phyloP scores from a whole-genome alignment of 192 early-diverging fungal species.

The Mortierella alpina region DNA sequence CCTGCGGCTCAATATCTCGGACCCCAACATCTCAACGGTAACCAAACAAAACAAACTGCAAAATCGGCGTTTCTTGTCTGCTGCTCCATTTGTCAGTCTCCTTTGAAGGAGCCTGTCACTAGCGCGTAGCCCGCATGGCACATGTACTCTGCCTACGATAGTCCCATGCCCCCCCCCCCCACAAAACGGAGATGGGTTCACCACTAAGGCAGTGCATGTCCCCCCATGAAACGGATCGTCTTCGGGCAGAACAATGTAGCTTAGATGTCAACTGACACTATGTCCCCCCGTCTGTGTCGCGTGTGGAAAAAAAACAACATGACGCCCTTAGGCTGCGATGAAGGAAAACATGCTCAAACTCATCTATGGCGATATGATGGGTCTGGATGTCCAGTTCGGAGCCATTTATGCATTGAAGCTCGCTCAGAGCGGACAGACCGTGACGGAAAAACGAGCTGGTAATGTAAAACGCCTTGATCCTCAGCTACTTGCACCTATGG shows the following conservation, averaged over 20 bases:
- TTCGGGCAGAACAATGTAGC: no score
- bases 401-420: slow-evolving; percentile 65
- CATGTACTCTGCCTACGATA: no score
- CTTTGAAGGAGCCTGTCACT: no score
- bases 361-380: slow-evolving; percentile 66
- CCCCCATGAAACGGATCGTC: no score
- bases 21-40: slow-evolving; percentile 42
- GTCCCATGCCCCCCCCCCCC: background rate
- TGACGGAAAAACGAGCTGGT: slow-evolving; percentile 61
- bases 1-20: slow-evolving; percentile 31
- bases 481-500: background rate
- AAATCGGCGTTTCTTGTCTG: no score
- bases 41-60: background rate
- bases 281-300: no score
- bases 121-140: no score
- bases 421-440: slow-evolving; percentile 63
- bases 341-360: slow-evolving; percentile 64
- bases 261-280: no score
- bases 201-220: no score
- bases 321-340: slow-evolving; percentile 52
- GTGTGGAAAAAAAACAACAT: no score
- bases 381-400: slow-evolving; percentile 66
- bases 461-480: background rate
- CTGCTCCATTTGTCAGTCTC: no score
- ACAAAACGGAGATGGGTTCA: background rate